Conservation (phyloP, 768 basidiomycete species). For the Galerina sulciceps region DNA sequence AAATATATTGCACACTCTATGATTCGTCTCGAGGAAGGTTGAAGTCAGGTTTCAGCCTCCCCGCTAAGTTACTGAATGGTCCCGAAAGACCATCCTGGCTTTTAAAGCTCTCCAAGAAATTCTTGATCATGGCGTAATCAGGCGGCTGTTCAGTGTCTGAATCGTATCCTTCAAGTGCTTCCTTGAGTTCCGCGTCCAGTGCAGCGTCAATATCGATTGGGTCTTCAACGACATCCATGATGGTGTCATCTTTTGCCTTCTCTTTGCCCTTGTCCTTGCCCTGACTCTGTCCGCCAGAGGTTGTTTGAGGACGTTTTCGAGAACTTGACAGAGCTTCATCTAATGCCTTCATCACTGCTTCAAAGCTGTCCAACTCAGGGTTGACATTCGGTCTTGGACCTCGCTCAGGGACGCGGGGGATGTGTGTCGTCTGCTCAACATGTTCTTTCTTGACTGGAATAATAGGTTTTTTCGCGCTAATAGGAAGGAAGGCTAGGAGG, state of each 20-base stretch:
- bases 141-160: slow-evolving; percentile 54
- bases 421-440: slow-evolving; percentile 15
- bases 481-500: slow-evolving; percentile 62
- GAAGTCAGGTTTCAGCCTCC: slow-evolving; percentile 80
- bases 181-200: slow-evolving; percentile 88
- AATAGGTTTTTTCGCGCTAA: slow-evolving; percentile 32
- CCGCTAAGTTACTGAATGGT: slow-evolving; percentile 89
- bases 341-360: slow-evolving; percentile 95
- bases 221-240: slow-evolving; percentile 41
- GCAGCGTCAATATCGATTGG: slow-evolving; percentile 74
- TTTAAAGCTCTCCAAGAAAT: slow-evolving; percentile 96
- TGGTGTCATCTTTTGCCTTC: slow-evolving; percentile 34
- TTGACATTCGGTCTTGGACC: slow-evolving; percentile 53
- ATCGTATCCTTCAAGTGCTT: slow-evolving; percentile 61
- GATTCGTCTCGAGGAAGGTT: slow-evolving; percentile 71
- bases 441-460: slow-evolving; percentile 11
- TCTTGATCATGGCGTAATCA: slow-evolving; percentile 94
- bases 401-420: slow-evolving; percentile 23
- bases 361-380: slow-evolving; percentile 87
- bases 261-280: slow-evolving; percentile 47
- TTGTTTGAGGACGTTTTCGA: slow-evolving; percentile 3
- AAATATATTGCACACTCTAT: slow-evolving; percentile 19
- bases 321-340: slow-evolving; percentile 71
- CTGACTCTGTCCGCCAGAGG: slow-evolving; percentile 14
- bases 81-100: slow-evolving; percentile 89